Evolutionary conservation across 2,329 filamentous ascomycete species (phyloP).

Genomic region (Elsinoe fawcettii): DNA sequence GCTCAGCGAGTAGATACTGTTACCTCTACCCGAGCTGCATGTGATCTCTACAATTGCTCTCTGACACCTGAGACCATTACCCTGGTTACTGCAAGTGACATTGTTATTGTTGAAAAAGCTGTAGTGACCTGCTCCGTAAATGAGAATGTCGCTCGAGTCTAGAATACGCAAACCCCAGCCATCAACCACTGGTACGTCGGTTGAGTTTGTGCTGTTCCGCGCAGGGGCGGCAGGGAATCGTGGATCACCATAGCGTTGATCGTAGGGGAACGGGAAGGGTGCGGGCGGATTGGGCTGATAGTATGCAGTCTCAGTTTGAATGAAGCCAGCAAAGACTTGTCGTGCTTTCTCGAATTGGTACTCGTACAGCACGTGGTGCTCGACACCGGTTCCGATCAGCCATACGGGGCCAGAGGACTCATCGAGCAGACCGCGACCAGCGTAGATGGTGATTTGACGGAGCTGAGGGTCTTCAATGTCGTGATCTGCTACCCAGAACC

Average conservation of each 20-base stretch:
- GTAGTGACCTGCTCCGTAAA: conserved; percentile 60
- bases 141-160: conserved; percentile 46
- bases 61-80: conserved; percentile 39
- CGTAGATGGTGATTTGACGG: conserved; percentile 36
- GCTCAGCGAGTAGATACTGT: conserved; percentile 43
- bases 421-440: conserved; percentile 42
- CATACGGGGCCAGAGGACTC: conserved; percentile 41
- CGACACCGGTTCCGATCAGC: conserved; percentile 46
- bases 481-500: conserved; percentile 50
- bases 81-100: conserved; percentile 35
- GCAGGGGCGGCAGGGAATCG: conserved; percentile 28
- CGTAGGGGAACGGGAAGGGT: conserved; percentile 19
- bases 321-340: conserved; percentile 37
- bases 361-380: conserved; percentile 50
- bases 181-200: conserved; percentile 56
- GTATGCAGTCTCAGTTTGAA: conserved; percentile 11
- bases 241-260: conserved; percentile 17
- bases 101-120: conserved; percentile 60
- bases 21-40: conserved; percentile 28
- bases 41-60: conserved; percentile 43
- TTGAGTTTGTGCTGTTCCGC: conserved; percentile 43
- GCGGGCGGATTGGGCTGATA: conserved; percentile 32
- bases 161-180: conserved; percentile 60
- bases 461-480: conserved; percentile 39
- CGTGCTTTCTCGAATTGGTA: conserved; percentile 44